Percentiles rank a stretch among this genome's conserved stretches.
phyloP scores from a whole-genome alignment of 805 yeast genomes.

The Pichia deserticola region DNA sequence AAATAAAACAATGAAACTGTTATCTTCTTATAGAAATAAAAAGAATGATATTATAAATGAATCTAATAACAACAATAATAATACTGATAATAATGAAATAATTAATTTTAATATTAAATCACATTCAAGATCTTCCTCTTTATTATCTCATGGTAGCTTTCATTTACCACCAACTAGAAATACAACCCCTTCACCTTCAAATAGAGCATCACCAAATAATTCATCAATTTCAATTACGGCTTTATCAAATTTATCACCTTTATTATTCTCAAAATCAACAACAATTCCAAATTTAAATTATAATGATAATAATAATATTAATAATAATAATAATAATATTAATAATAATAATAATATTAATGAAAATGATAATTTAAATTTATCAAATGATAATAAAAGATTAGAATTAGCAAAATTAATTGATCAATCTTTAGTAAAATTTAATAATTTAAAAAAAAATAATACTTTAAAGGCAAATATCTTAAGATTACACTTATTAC shows the following conservation, averaged over 20 bases:
- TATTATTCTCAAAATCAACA: constrained; percentile 8
- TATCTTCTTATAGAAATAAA: no score
- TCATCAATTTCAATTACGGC: constrained; percentile 2
- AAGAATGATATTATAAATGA: no score
- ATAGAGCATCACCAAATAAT: constrained; percentile 1
- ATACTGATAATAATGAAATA: no score
- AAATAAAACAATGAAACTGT: no score
- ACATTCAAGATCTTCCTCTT: constrained; percentile 5
- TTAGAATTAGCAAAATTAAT: constrained; percentile 27
- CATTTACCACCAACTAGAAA: not conserved
- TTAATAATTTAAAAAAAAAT: constrained; percentile 30
- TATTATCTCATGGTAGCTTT: constrained; percentile 3
- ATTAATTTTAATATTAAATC: not conserved
- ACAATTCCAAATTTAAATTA: no score
- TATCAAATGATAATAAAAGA: constrained; percentile 1
- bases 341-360: not conserved
- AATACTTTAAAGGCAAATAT: constrained; percentile 38
- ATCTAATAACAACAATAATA: no score
- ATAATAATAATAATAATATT: not conserved
- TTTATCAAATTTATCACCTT: constrained; percentile 7
- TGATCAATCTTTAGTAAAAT: constrained; percentile 38
- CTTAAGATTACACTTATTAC: constrained; percentile 39
- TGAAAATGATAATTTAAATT: constrained; percentile 6
- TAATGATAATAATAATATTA: not conserved
- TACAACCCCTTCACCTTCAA: not conserved